A percentile compares a stretch with the other conserved stretches of the same genome.
Conservation (phyloP, 2,329 filamentous ascomycete species). For the Myriosclerotinia duriaeana region DNA sequence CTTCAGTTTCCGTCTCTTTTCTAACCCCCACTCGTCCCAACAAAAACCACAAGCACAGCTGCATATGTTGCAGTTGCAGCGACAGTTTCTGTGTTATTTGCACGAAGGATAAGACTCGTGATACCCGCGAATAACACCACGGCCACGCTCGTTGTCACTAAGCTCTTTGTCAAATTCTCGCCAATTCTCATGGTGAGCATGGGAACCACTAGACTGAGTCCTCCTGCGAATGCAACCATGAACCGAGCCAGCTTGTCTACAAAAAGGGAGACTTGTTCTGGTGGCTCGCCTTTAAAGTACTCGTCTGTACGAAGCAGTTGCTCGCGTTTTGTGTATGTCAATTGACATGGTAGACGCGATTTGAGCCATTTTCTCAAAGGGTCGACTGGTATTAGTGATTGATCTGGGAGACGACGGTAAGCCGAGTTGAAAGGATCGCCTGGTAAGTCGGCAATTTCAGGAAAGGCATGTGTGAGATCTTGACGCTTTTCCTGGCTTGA, state of each 20-base stretch:
- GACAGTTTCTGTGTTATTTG: background rate
- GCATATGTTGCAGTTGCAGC: background rate
- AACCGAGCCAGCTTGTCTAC: background rate
- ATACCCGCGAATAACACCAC: slow-evolving; percentile 8
- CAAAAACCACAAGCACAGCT: background rate
- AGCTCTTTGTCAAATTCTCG: slow-evolving; percentile 5
- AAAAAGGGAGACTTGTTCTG: slow-evolving; percentile 4
- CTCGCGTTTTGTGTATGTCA: background rate
- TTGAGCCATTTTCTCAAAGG: background rate
- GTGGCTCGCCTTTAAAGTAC: background rate
- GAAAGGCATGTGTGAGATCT: slow-evolving; percentile 5
- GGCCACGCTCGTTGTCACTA: background rate
- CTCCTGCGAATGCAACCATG: background rate
- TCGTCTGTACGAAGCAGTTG: background rate
- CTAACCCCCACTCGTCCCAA: slow-evolving; percentile 2
- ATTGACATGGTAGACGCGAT: background rate
- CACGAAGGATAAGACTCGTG: background rate
- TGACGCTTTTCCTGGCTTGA: background rate
- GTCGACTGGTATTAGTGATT: background rate
- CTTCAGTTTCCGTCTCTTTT: background rate
- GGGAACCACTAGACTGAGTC: background rate
- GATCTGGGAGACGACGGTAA: background rate
- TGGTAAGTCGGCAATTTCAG: background rate
- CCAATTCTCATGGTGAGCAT: slow-evolving; percentile 6
- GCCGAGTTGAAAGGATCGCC: background rate